phyloP scores from a whole-genome alignment of 2,329 filamentous ascomycete species.

The Diaporthe longicolla region DNA sequence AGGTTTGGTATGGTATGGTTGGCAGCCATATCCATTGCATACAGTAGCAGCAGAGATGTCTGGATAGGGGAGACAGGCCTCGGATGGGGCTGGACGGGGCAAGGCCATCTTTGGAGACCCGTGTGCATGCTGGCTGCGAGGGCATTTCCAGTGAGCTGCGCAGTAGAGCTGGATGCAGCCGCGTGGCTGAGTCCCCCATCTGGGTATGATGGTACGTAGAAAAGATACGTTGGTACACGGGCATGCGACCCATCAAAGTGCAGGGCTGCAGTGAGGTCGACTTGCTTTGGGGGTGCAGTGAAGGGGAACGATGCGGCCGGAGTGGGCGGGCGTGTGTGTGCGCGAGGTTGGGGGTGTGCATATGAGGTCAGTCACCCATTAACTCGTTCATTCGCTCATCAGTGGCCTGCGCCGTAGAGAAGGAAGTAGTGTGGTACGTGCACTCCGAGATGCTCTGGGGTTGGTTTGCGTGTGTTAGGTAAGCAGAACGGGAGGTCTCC shows the following conservation, averaged over 20 bases:
- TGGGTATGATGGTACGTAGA: slow-evolving; percentile 4
- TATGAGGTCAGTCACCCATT: not conserved
- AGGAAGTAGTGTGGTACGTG: not conserved
- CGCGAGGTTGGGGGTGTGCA: not conserved
- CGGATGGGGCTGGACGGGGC: slow-evolving; percentile 35
- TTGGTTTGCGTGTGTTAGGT: slow-evolving; percentile 4
- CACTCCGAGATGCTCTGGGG: not conserved
- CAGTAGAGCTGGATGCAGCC: slow-evolving; percentile 27
- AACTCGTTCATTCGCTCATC: not conserved
- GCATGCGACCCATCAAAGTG: not conserved
- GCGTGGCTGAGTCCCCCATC: slow-evolving; percentile 20
- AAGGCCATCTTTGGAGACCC: slow-evolving; percentile 34
- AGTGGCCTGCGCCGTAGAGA: not conserved
- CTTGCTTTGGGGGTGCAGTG: not conserved
- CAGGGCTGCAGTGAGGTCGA: slow-evolving; percentile 17
- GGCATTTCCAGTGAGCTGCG: slow-evolving; percentile 18
- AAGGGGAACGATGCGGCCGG: not conserved
- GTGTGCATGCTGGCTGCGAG: slow-evolving; percentile 23
- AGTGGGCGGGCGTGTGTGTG: not conserved
- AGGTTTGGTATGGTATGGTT: slow-evolving; percentile 2
- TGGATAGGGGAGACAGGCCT: slow-evolving; percentile 15
- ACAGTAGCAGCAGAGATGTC: not conserved
- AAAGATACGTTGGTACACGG: not conserved
- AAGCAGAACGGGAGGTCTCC: slow-evolving; percentile 21
- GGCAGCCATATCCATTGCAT: slow-evolving; percentile 19